A percentile compares a stretch with the other conserved stretches of the same genome.
phyloP scores from a whole-genome alignment of 139 green algal genomes.

The Tetradesmus obliquus region DNA sequence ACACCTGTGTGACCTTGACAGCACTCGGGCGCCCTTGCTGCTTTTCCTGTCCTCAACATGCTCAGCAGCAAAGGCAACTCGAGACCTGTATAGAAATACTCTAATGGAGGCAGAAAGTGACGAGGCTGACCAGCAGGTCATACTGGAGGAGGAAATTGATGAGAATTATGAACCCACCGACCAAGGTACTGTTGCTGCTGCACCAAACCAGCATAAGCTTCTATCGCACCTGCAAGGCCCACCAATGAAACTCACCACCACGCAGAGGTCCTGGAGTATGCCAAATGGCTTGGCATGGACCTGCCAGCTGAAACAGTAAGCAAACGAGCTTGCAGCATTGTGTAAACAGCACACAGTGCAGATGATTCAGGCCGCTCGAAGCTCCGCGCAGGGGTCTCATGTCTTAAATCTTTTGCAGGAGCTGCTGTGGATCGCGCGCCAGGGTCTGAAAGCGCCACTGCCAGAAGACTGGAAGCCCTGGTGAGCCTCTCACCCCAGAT shows the following conservation, averaged over 20 bases:
- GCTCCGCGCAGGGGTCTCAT: background rate
- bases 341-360: background rate
- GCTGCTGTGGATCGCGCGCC: constrained; percentile 83
- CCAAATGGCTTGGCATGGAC: constrained; percentile 88
- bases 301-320: constrained; percentile 69
- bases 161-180: constrained; percentile 83
- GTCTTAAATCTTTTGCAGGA: constrained; percentile 51
- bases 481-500: constrained; percentile 27
- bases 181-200: constrained; percentile 53
- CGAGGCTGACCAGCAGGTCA: constrained; percentile 47
- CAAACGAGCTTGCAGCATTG: background rate
- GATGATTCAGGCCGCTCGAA: background rate
- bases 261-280: constrained; percentile 86
- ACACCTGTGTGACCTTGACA: background rate
- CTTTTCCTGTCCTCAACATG: background rate
- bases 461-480: constrained; percentile 88
- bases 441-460: constrained; percentile 82
- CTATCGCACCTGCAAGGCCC: background rate
- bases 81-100: background rate
- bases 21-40: background rate
- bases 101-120: background rate
- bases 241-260: background rate
- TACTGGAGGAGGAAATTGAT: constrained; percentile 83
- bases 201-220: background rate
- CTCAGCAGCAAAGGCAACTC: background rate